phyloP scores from a whole-genome alignment of 208 protist genomes.

The Trypanosoma conorhini region DNA sequence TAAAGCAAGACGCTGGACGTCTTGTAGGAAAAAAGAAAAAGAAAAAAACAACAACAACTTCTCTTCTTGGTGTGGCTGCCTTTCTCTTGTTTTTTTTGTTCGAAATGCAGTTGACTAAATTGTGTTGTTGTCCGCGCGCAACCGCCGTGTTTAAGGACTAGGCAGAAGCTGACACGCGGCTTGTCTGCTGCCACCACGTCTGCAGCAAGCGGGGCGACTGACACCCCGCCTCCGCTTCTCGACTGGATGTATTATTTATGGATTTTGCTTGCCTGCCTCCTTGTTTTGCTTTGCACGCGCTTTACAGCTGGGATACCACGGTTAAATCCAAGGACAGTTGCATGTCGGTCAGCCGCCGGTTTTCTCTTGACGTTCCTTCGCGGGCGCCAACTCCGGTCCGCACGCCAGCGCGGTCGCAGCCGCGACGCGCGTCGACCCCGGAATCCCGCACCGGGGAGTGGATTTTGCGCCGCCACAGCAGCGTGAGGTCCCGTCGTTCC shows the following conservation, averaged over 20 bases:
- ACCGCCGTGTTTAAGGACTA: neutral
- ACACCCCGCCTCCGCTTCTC: neutral
- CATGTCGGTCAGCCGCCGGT: neutral
- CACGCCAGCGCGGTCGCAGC: neutral
- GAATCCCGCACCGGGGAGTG: too few species aligned
- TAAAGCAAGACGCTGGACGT: neutral
- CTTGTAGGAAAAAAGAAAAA: neutral
- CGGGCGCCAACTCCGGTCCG: neutral
- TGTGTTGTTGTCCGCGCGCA: neutral
- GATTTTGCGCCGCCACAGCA: too few species aligned
- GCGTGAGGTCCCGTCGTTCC: too few species aligned
- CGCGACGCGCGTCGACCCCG: neutral
- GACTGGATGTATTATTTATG: neutral
- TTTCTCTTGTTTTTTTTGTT: neutral
- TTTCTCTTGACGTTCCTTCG: neutral
- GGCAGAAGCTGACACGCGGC: neutral
- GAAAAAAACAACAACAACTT: neutral
- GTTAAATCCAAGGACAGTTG: neutral
- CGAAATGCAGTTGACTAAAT: neutral
- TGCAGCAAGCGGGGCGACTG: neutral
- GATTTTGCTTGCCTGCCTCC: neutral
- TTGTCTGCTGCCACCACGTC: neutral
- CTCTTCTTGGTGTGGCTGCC: neutral
- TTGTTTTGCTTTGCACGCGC: neutral
- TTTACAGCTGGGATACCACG: neutral